phyloP scores from a whole-genome alignment of 2,329 filamentous ascomycete species.

The Amauroascus niger region DNA sequence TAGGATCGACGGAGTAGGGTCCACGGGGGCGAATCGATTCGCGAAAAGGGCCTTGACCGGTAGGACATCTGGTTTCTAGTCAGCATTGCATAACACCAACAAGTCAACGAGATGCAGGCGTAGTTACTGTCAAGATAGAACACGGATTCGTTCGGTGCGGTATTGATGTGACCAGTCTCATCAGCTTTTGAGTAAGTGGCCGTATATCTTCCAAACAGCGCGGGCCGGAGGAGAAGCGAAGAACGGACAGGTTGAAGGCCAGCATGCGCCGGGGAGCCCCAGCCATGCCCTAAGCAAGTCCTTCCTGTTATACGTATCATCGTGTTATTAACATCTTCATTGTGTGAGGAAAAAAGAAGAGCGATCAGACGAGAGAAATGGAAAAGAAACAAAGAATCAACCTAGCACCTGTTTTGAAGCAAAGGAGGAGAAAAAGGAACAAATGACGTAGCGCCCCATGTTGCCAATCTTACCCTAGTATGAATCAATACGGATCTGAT shows the following conservation, averaged over 20 bases:
- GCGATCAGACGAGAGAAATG: neutral
- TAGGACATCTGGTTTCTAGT: constrained; percentile 57
- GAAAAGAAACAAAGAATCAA: neutral
- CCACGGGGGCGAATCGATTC: constrained; percentile 43
- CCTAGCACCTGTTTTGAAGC: neutral
- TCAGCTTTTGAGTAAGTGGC: constrained; percentile 9
- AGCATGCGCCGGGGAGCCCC: neutral
- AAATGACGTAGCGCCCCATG: constrained; percentile 1
- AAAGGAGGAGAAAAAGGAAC: neutral
- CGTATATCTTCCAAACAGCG: neutral
- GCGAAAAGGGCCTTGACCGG: constrained; percentile 64
- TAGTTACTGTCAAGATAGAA: constrained; percentile 78
- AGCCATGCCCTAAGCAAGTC: neutral
- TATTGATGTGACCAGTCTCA: constrained; percentile 63
- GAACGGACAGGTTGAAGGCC: neutral
- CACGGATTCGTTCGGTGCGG: constrained; percentile 66
- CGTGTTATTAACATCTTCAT: neutral
- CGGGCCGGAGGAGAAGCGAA: neutral
- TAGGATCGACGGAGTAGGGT: constrained; percentile 39
- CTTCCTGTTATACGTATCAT: constrained; percentile 13
- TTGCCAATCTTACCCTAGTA: constrained; percentile 4
- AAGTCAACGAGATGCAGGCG: neutral
- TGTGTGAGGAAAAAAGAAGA: neutral
- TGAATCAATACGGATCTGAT: neutral
- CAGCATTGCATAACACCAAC: neutral